These are phyloP conservation scores for Astragalus membranaceus DNA, from an alignment of 306 rosid genomes.

Conservation along the genomic window DNA sequence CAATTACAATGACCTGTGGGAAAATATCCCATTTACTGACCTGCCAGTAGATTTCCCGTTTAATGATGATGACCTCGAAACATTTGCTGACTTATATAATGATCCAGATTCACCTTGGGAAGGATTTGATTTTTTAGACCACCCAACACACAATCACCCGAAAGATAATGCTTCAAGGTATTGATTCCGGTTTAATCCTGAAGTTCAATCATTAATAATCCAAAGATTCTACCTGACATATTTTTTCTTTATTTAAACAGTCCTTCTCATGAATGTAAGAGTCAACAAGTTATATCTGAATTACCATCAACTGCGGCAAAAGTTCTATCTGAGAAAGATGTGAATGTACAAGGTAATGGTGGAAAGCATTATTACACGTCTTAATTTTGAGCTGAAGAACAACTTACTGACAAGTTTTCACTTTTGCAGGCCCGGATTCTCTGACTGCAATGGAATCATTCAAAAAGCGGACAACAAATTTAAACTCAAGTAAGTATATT, in stretches of 20 bases:
- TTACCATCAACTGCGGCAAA: conserved; percentile 52
- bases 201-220: not conserved
- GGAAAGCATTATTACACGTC: not conserved
- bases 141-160: conserved; percentile 29
- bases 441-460: conserved; percentile 48
- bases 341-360: conserved; percentile 36
- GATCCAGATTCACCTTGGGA: conserved; percentile 54
- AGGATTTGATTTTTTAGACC: conserved; percentile 39
- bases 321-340: conserved; percentile 44
- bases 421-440: conserved; percentile 45
- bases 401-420: not conserved
- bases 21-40: conserved; percentile 46
- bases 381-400: not conserved
- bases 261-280: conserved; percentile 34
- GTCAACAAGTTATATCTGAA: conserved; percentile 45
- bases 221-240: not conserved
- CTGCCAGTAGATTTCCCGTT: conserved; percentile 60
- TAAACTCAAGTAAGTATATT: conserved; percentile 60
- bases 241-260: conserved; percentile 21
- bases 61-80: too few species aligned
- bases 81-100: conserved; percentile 41
- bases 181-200: conserved; percentile 13
- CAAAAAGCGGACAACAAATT: conserved; percentile 47
- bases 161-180: conserved; percentile 48
- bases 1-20: not conserved